phyloP scores from a whole-genome alignment of 1,284 basidiomycete genomes.

The Trichosporon ovoides region DNA sequence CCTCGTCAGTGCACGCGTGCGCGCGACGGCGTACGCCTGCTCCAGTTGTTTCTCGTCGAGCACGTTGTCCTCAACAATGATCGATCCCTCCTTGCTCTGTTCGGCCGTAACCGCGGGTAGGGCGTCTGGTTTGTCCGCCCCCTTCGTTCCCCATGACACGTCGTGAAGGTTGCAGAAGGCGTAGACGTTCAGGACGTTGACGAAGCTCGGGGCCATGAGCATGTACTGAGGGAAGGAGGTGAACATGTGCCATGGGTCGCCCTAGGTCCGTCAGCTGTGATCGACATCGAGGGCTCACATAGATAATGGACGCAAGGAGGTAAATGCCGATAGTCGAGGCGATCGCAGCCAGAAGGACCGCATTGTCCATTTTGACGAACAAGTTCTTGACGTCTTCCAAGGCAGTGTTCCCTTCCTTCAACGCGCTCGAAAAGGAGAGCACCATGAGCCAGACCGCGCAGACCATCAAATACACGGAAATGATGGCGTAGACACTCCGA shows the following conservation, averaged over 20 bases:
- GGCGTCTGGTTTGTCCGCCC: slow-evolving; percentile 85
- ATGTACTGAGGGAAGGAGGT: slow-evolving; percentile 94
- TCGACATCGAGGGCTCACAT: slow-evolving; percentile 56
- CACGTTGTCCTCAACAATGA: slow-evolving; percentile 58
- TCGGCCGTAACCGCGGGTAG: slow-evolving; percentile 84
- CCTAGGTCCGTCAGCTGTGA: slow-evolving; percentile 50
- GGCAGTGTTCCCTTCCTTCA: slow-evolving; percentile 32
- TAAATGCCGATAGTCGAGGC: slow-evolving; percentile 86
- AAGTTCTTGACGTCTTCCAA: slow-evolving; percentile 58
- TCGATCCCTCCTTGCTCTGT: slow-evolving; percentile 61
- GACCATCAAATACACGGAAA: slow-evolving; percentile 72
- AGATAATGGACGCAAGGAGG: slow-evolving; percentile 78
- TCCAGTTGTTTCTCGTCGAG: slow-evolving; percentile 75
- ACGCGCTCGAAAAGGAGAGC: slow-evolving; percentile 66
- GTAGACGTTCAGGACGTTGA: slow-evolving; percentile 91
- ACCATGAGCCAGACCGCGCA: slow-evolving; percentile 80
- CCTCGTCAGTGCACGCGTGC: slow-evolving; percentile 84
- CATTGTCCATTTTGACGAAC: slow-evolving; percentile 65
- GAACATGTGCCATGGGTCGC: slow-evolving; percentile 97
- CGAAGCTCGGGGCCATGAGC: slow-evolving; percentile 82
- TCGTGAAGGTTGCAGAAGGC: slow-evolving; percentile 94
- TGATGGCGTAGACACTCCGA: slow-evolving; percentile 67
- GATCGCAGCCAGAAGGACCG: slow-evolving; percentile 78
- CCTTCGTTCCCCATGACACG: slow-evolving; percentile 51
- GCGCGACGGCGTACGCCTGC: slow-evolving; percentile 87